A percentile compares a stretch with the other conserved stretches of the same genome.
Evolutionary conservation across 2,329 filamentous ascomycete species (phyloP).

Genomic region (Colletotrichum aenigma): DNA sequence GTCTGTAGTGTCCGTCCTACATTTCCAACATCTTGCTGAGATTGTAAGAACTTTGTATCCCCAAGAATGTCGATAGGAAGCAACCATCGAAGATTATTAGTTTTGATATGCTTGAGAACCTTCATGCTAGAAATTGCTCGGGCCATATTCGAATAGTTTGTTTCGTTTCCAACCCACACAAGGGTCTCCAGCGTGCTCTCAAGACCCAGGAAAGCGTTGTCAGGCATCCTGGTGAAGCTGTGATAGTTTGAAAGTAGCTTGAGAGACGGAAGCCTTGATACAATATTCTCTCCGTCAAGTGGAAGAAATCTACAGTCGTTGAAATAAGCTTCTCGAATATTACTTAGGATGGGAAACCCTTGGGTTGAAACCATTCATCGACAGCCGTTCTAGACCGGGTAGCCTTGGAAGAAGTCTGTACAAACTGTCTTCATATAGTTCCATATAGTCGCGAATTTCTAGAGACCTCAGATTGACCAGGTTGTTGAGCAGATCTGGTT

Average conservation of each 20-base stretch:
- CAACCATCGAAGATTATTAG: not conserved
- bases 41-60: not conserved
- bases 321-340: not conserved
- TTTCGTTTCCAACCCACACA: not conserved
- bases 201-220: not conserved
- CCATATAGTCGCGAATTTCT: not conserved
- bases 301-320: not conserved
- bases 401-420: not conserved
- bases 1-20: not conserved
- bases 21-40: not conserved
- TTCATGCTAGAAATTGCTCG: not conserved
- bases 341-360: not conserved
- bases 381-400: not conserved
- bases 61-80: not conserved
- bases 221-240: not conserved
- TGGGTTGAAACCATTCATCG: not conserved
- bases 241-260: not conserved
- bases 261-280: not conserved
- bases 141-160: not conserved
- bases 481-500: not conserved
- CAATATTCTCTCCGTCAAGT: not conserved
- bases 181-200: not conserved
- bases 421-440: not conserved
- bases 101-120: not conserved
- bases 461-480: not conserved